These are phyloP conservation scores for Pseudogymnoascus pannorum DNA, from an alignment of 2,329 filamentous ascomycete species.

Conservation along the genomic window DNA sequence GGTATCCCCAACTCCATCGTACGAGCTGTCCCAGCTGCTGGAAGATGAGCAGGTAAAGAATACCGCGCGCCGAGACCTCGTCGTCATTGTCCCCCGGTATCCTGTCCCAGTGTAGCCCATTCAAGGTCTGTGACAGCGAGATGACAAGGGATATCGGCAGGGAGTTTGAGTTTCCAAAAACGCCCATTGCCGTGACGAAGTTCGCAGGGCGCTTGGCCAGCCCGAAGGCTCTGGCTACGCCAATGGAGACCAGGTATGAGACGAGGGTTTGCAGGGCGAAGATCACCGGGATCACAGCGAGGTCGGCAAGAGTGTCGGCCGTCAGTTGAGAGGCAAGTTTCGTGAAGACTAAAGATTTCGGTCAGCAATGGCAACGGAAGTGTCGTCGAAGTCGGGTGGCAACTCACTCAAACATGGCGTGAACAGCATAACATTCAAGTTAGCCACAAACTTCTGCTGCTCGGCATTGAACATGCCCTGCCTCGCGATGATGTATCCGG, in stretches of 20 bases:
- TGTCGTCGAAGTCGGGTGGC: neutral
- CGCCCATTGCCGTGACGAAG: conserved; percentile 93
- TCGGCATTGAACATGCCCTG: conserved; percentile 92
- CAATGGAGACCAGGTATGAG: conserved; percentile 69
- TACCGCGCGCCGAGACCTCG: conserved; percentile 87
- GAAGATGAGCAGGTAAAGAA: conserved; percentile 92
- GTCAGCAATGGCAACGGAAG: neutral
- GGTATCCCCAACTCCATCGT: conserved; percentile 97
- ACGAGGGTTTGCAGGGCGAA: conserved; percentile 82
- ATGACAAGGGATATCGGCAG: conserved; percentile 93
- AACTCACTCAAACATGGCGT: conserved; percentile 87
- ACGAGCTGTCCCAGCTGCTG: conserved; percentile 94
- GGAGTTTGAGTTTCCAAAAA: conserved; percentile 98
- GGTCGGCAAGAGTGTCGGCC: conserved; percentile 78
- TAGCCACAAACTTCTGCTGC: conserved; percentile 92
- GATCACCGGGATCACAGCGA: conserved; percentile 92
- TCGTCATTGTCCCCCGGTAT: conserved; percentile 90
- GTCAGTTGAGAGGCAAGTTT: conserved; percentile 94
- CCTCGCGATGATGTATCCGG: conserved; percentile 85
- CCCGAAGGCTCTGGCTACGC: conserved; percentile 66
- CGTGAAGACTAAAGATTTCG: conserved; percentile 65
- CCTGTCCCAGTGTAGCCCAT: conserved; percentile 87
- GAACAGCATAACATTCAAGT: conserved; percentile 92
- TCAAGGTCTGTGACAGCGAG: conserved; percentile 84
- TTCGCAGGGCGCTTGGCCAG: conserved; percentile 83